Evolutionary conservation across 768 basidiomycete genomes (phyloP), one percentile per base, ranked within the genome.

Genomic region (Leucocoprinus leucothites): DNA sequence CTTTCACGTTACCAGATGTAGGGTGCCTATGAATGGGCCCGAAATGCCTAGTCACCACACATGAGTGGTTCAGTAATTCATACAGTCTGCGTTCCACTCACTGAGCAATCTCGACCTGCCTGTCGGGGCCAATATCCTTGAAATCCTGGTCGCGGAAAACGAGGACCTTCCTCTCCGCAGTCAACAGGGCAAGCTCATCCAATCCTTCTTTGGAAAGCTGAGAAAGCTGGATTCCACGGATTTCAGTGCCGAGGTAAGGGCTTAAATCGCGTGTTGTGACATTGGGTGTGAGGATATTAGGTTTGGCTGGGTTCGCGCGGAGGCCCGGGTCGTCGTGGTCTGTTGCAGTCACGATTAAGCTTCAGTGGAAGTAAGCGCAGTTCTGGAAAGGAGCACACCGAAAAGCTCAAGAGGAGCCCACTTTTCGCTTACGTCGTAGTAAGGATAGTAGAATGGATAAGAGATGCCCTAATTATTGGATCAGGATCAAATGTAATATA

Each of bases 141-240:
- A 85, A 83, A 64, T 84, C 79, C 59, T 84, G 83, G 65, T 84
- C 76, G 18, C 82, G 75, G 74, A 83, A 82, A 4, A 82, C 47
- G 9, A 84, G 64, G 31, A 83, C 72, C 64, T 81, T 82, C 42
- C 80, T 64, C 65, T 83, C 76, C 1, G 79, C 82, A 34, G 78
- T 70, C 53, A 70, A 74, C 6, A 82, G 70, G 3, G 79, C 80
- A 26, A 81, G 74, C 60, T 82, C 80, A 58, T 82, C 74, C 4
- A 82, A 71, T 1, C 82, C 82, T 48, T 76, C 80, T 41, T 74
- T 71, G 58, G 67, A 68, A 44, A 85, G 74, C 56, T 81, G 67
- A 8, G 80, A 82, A 51, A 84, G 69, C 58, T 83, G 82, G 6
- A 84, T 68, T 1, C 79, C 81, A 14, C 63, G 63, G 56, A 82